Percentiles rank a stretch among this genome's conserved stretches.
These are phyloP conservation scores for Collybia mongolica DNA, from an alignment of 768 basidiomycete genomes.

Conservation along the genomic window DNA sequence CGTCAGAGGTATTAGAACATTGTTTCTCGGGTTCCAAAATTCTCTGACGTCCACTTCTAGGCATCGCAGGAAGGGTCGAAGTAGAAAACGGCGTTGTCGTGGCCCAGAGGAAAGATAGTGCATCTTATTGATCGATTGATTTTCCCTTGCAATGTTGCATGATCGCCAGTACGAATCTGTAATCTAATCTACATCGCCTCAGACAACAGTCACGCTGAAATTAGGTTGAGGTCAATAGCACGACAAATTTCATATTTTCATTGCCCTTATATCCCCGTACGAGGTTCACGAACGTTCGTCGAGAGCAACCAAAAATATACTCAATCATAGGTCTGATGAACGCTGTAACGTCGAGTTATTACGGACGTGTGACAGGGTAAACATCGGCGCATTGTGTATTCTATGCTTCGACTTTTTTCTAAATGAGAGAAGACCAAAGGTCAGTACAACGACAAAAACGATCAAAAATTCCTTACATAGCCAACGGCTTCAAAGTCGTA, in stretches of 20 bases:
- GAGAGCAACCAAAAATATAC: too few relatives aligned
- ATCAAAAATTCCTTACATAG: slow-evolving; percentile 62
- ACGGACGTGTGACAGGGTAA: not conserved
- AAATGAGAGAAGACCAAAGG: not conserved
- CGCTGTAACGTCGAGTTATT: too few relatives aligned
- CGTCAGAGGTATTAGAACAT: slow-evolving; percentile 30
- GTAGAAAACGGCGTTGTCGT: slow-evolving; percentile 1
- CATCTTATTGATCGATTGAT: too few relatives aligned
- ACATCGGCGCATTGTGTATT: not conserved
- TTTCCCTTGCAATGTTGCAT: too few relatives aligned
- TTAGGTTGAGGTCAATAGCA: too few relatives aligned
- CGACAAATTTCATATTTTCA: too few relatives aligned
- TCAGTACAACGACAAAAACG: not conserved
- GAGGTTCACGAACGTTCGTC: too few relatives aligned
- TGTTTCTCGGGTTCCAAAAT: not conserved
- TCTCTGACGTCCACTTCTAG: not conserved
- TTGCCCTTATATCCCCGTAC: too few relatives aligned
- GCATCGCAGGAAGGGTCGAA: not conserved
- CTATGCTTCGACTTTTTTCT: slow-evolving; percentile 20
- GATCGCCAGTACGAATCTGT: too few relatives aligned
- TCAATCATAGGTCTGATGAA: not conserved
- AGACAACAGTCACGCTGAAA: too few relatives aligned
- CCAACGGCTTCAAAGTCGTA: slow-evolving; percentile 82
- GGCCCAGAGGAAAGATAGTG: not conserved
- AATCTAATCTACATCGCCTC: too few relatives aligned